phyloP scores from a whole-genome alignment of 768 basidiomycete genomes.

The Podaxis sp. region DNA sequence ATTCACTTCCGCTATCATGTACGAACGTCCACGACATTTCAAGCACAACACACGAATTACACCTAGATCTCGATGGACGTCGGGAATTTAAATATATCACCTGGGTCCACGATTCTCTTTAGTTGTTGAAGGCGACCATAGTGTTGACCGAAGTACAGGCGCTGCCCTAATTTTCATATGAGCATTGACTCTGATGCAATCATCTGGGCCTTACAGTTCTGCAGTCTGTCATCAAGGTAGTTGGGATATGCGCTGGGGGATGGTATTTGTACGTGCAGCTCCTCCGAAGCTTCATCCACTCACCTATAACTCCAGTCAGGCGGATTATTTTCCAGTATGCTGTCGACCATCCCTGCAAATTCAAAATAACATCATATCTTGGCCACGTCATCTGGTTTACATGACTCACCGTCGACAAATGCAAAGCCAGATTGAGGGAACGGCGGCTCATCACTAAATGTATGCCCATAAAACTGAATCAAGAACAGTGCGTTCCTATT shows the following conservation, averaged over 20 bases:
- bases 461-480: constrained; percentile 48
- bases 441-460: constrained; percentile 27
- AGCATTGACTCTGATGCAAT: not conserved
- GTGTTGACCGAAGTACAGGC: constrained; percentile 8
- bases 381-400: not conserved
- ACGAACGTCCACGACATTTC: not conserved
- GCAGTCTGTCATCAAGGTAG: constrained; percentile 2
- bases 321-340: not conserved
- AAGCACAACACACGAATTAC: not conserved
- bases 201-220: not conserved
- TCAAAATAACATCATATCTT: not conserved
- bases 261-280: not conserved
- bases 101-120: constrained; percentile 7
- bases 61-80: constrained; percentile 4
- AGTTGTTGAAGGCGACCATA: constrained; percentile 8
- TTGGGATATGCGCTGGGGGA: constrained; percentile 7
- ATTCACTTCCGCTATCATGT: not conserved
- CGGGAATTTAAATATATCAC: constrained; percentile 7
- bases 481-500: constrained; percentile 40
- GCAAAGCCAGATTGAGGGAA: constrained; percentile 40
- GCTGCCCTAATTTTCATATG: constrained; percentile 3
- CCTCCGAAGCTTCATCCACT: not conserved
- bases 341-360: constrained; percentile 26
- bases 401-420: constrained; percentile 36
- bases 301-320: constrained; percentile 7